Conservation (phyloP, 345 rosid species). For the Laguncularia racemosa region DNA sequence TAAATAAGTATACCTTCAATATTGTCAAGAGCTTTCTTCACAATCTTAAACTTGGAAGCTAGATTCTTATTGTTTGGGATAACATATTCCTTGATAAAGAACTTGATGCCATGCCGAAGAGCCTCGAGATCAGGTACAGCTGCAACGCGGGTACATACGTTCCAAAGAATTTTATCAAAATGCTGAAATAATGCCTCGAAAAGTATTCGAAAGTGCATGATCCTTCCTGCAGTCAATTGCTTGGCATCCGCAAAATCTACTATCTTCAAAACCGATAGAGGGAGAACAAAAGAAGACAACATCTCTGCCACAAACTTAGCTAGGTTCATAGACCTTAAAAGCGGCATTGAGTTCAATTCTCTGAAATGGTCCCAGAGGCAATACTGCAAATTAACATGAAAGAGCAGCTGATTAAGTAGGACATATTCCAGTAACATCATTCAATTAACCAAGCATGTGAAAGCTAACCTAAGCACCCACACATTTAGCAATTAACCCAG, state of each 20-base stretch:
- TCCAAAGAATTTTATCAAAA: slow-evolving; percentile 64
- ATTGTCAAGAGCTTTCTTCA: slow-evolving; percentile 72
- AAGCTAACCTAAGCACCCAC: no score
- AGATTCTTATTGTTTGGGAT: slow-evolving; percentile 36
- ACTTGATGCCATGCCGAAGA: slow-evolving; percentile 57
- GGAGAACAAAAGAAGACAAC: slow-evolving; percentile 56
- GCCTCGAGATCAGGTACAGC: slow-evolving; percentile 58
- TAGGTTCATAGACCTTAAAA: slow-evolving; percentile 74
- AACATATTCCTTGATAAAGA: slow-evolving; percentile 66
- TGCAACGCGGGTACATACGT: slow-evolving; percentile 65
- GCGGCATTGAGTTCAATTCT: slow-evolving; percentile 66
- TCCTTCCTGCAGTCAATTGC: slow-evolving; percentile 52
- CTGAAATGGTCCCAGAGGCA: slow-evolving; percentile 90
- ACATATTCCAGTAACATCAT: background rate
- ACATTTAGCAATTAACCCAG: no score
- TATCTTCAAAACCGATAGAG: slow-evolving; percentile 64
- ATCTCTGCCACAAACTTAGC: slow-evolving; percentile 84
- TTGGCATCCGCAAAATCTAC: slow-evolving; percentile 48
- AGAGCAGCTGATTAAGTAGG: background rate
- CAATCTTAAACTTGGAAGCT: slow-evolving; percentile 44
- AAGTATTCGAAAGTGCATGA: slow-evolving; percentile 78
- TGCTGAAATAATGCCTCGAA: slow-evolving; percentile 67
- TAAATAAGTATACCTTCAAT: slow-evolving; percentile 59
- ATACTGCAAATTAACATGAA: slow-evolving; percentile 35
- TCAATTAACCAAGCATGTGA: background rate